Percentiles rank a stretch among this genome's conserved stretches.
phyloP scores from a whole-genome alignment of 768 basidiomycete species.

The Pisolithus orientalis region DNA sequence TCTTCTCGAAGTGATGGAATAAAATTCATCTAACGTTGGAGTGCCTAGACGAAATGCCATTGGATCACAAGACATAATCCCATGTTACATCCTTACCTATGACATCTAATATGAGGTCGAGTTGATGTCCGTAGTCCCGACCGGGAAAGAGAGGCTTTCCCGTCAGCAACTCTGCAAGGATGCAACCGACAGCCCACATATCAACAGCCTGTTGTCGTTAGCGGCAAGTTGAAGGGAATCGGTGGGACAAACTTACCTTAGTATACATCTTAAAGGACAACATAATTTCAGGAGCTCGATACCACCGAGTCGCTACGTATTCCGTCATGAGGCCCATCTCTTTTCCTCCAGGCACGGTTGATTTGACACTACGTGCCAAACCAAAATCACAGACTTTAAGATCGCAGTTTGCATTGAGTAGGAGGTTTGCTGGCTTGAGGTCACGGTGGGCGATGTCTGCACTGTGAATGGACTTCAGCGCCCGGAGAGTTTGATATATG shows the following conservation, averaged over 20 bases:
- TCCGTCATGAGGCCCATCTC: constrained; percentile 71
- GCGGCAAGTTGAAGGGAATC: constrained; percentile 4
- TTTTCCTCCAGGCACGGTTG: constrained; percentile 45
- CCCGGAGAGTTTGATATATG: constrained; percentile 78
- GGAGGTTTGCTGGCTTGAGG: constrained; percentile 81
- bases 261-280: constrained; percentile 88
- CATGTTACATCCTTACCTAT: constrained; percentile 43
- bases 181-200: constrained; percentile 70
- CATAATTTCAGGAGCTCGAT: constrained; percentile 93
- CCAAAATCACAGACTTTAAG: constrained; percentile 90
- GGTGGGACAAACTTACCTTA: constrained; percentile 38
- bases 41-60: constrained; percentile 43
- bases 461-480: constrained; percentile 84
- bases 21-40: constrained; percentile 85
- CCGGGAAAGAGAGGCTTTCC: constrained; percentile 86
- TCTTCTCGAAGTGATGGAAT: constrained; percentile 78
- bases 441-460: constrained; percentile 77
- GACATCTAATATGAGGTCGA: constrained; percentile 82
- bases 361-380: constrained; percentile 62
- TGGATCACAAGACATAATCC: constrained; percentile 14
- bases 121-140: constrained; percentile 81
- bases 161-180: constrained; percentile 76
- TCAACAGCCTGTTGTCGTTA: constrained; percentile 48
- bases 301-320: constrained; percentile 91
- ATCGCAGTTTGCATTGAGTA: constrained; percentile 87